Evolutionary conservation across 2,329 filamentous ascomycete species (phyloP).

Genomic region (Colletotrichum euphorbiae): DNA sequence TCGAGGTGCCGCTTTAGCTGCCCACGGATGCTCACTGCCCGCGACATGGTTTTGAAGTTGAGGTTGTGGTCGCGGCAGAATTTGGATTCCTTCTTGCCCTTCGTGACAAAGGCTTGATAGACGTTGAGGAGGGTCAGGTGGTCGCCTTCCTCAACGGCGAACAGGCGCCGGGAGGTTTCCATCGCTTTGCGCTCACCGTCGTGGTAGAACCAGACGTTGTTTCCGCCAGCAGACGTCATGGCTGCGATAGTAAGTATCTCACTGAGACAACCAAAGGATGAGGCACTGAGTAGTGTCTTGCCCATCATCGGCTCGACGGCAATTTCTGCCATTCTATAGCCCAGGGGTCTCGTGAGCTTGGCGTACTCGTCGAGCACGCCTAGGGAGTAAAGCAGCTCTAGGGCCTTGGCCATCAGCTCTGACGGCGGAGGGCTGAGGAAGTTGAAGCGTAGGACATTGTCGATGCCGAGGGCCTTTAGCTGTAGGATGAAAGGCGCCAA

Average conservation of each 20-base stretch:
- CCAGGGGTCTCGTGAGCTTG: slow-evolving; percentile 89
- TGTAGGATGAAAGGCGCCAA: slow-evolving; percentile 89
- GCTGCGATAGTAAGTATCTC: slow-evolving; percentile 93
- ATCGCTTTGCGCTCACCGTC: slow-evolving; percentile 80
- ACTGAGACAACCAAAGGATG: slow-evolving; percentile 80
- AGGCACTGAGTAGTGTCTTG: slow-evolving; percentile 82
- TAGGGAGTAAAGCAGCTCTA: slow-evolving; percentile 88
- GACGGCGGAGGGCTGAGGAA: slow-evolving; percentile 89
- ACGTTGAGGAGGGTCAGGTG: slow-evolving; percentile 93
- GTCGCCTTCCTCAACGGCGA: slow-evolving; percentile 93
- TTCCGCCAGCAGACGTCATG: slow-evolving; percentile 89
- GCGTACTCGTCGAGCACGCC: slow-evolving; percentile 91
- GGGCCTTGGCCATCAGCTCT: slow-evolving; percentile 83
- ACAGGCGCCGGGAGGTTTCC: slow-evolving; percentile 81
- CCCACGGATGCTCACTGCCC: slow-evolving; percentile 85
- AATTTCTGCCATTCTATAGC: slow-evolving; percentile 90
- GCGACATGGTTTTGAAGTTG: slow-evolving; percentile 85
- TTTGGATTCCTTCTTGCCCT: slow-evolving; percentile 82
- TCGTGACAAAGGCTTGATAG: slow-evolving; percentile 89
- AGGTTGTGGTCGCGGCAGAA: slow-evolving; percentile 91
- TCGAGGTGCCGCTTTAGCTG: slow-evolving; percentile 91
- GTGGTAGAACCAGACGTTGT: slow-evolving; percentile 83
- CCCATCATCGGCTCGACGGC: slow-evolving; percentile 96
- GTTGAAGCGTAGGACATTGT: slow-evolving; percentile 91
- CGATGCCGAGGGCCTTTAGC: slow-evolving; percentile 93